phyloP scores from a whole-genome alignment of 2,329 filamentous ascomycete species.

The Leptographium radiaticola region DNA sequence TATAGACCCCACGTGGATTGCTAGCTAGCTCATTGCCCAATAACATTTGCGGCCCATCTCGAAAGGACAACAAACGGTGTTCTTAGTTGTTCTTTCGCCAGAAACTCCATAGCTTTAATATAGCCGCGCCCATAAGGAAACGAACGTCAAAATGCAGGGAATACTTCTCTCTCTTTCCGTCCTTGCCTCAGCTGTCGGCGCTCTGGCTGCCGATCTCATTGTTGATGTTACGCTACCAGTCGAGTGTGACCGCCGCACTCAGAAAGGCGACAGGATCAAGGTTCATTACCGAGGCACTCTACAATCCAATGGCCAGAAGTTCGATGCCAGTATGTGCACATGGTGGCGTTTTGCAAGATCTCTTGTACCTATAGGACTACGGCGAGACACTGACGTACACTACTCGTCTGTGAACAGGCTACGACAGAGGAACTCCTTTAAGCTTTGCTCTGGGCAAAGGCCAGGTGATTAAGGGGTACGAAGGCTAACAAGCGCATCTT shows the following conservation, averaged over 20 bases:
- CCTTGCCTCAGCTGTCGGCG: constrained; percentile 36
- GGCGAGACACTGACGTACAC: neutral
- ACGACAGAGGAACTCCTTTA: constrained; percentile 65
- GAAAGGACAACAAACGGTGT: neutral
- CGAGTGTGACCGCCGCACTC: constrained; percentile 66
- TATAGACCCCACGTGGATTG: neutral
- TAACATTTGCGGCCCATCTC: neutral
- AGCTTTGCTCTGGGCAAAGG: constrained; percentile 67
- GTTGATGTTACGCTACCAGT: constrained; percentile 64
- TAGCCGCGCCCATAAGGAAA: constrained; percentile 1
- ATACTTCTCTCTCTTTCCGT: constrained; percentile 34
- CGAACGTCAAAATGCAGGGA: constrained; percentile 31
- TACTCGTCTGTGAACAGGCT: constrained; percentile 6
- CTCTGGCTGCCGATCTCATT: constrained; percentile 48
- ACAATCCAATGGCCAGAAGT: constrained; percentile 57
- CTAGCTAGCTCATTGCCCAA: neutral
- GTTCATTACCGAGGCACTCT: constrained; percentile 87
- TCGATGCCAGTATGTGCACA: constrained; percentile 53
- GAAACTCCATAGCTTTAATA: too few species aligned
- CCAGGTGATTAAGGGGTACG: constrained; percentile 78
- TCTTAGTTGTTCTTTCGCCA: too few species aligned
- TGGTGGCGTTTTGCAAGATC: neutral
- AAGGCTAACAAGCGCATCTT: constrained; percentile 9
- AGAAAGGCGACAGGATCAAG: constrained; percentile 63
- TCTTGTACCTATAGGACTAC: too few species aligned